Evolutionary conservation across 352 stramenopile genomes (phyloP), one percentile per base, ranked within the genome.

Genomic region (Halophytophthora batemanensis): DNA sequence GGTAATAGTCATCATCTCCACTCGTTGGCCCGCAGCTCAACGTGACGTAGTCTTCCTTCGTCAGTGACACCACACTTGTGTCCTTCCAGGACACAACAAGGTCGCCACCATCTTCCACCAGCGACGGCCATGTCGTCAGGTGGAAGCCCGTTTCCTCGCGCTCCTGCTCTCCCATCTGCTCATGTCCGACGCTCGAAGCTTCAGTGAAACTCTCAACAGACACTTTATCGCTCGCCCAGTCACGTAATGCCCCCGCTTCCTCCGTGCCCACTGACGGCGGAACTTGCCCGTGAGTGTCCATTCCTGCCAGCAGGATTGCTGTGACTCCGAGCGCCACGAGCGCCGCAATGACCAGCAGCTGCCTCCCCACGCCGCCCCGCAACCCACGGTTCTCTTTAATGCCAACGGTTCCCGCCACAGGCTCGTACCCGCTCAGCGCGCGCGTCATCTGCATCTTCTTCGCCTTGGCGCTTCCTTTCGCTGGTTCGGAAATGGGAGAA

Each of bases 21-120:
- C 38, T 69, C 14, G 66, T 80, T 0, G 75, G 69, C 2, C 80
- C 80, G 19, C 80, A 91, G 29, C 69, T 87, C 18, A 91, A 48
- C 13, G 77, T 86, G 35, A 91, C n/a, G 28, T 71, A 86, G 57
- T 91, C 76, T 34, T 56, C 34, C 3, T 41, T 29, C n/a, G 66
- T 67, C 22, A 73, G 31, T 6, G 29, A 15, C 0, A 19, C 29
- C 0, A 43, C 13, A 2, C 22, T 25, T 29, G 54, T 14, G 1
- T 48, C 55, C 3, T 54, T 44, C 80, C 77, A 91, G 0, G 48
- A 73, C 2, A 91, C 59, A 1, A 87, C 68, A 12, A 91, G 45
- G 37, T 80, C 68, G 14, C 66, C 64, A 8, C 80, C 80, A 25
- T 85, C 66, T 34, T 66, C 54, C 0, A 91, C 17, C 18, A 50